Evolutionary conservation across 2,329 filamentous ascomycete genomes (phyloP).

Genomic region (Magnaporthiopsis poae): DNA sequence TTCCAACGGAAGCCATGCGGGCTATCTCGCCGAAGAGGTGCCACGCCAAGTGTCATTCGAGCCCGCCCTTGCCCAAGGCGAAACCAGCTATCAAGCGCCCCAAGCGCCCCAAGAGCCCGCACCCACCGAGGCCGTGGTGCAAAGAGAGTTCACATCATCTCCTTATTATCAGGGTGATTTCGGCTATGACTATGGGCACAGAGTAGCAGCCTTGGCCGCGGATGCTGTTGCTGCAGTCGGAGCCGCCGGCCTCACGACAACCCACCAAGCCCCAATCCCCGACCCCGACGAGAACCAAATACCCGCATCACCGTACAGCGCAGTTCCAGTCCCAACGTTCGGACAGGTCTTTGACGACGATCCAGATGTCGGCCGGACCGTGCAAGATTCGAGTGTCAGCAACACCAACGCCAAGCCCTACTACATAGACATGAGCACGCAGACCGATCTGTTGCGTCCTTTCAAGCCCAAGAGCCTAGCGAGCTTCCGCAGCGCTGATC

Average conservation of each 20-base stretch:
- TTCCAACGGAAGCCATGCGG: too few relatives aligned
- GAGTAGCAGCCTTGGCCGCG: neutral
- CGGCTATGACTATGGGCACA: neutral
- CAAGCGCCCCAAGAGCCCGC: neutral
- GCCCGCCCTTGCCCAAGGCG: neutral
- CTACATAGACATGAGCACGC: slow-evolving; percentile 2
- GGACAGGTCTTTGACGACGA: neutral
- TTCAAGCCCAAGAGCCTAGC: neutral
- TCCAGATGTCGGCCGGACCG: neutral
- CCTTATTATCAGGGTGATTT: neutral
- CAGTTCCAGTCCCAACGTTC: too few relatives aligned
- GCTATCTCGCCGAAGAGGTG: too few relatives aligned
- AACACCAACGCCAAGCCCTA: neutral
- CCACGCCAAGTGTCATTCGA: too few relatives aligned
- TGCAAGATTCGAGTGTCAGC: neutral
- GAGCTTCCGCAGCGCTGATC: slow-evolving; percentile 18
- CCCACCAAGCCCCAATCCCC: neutral
- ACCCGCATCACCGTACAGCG: too few relatives aligned
- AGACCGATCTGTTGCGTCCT: slow-evolving; percentile 5
- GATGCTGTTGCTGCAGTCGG: slow-evolving; percentile 4
- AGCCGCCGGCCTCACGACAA: slow-evolving; percentile 2
- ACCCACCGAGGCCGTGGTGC: neutral
- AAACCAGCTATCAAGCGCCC: neutral
- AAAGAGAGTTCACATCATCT: neutral
- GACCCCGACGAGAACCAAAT: neutral